These are phyloP conservation scores for Mortierella claussenii DNA, from an alignment of 192 early-diverging fungal species.

Conservation along the genomic window DNA sequence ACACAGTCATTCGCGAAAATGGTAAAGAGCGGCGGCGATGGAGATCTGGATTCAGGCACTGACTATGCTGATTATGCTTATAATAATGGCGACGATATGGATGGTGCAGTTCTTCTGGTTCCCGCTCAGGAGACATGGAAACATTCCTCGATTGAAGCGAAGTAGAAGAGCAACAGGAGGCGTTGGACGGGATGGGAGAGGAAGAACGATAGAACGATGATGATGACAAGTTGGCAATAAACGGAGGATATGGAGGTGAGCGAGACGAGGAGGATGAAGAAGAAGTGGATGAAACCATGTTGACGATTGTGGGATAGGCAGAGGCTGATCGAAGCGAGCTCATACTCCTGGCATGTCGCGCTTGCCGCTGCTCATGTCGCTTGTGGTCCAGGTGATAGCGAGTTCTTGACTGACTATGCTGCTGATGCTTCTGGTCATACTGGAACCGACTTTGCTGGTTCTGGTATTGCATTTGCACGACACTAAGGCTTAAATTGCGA, in stretches of 20 bases:
- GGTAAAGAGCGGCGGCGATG: conserved; percentile 4
- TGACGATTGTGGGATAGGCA: conserved; percentile 29
- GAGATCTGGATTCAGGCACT: not conserved
- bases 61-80: not conserved
- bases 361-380: not conserved
- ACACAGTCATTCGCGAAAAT: not conserved
- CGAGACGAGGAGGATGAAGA: not conserved
- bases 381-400: no score
- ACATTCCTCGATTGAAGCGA: conserved; percentile 12
- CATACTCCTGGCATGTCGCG: conserved; percentile 1
- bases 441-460: no score
- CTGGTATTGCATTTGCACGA: no score
- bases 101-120: conserved; percentile 6
- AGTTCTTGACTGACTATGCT: no score
- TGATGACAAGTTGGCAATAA: not conserved
- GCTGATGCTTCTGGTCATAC: no score
- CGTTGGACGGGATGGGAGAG: conserved; percentile 10
- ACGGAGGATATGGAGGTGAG: conserved; percentile 6
- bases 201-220: conserved; percentile 6
- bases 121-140: conserved; percentile 23
- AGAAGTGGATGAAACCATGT: conserved; percentile 18
- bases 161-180: conserved; percentile 3
- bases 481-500: no score
- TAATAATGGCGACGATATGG: no score
- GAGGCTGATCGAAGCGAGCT: not conserved